A percentile compares a stretch with the other conserved stretches of the same genome.
Conservation (phyloP, 768 basidiomycete genomes). For the Auriscalpium orientale region DNA sequence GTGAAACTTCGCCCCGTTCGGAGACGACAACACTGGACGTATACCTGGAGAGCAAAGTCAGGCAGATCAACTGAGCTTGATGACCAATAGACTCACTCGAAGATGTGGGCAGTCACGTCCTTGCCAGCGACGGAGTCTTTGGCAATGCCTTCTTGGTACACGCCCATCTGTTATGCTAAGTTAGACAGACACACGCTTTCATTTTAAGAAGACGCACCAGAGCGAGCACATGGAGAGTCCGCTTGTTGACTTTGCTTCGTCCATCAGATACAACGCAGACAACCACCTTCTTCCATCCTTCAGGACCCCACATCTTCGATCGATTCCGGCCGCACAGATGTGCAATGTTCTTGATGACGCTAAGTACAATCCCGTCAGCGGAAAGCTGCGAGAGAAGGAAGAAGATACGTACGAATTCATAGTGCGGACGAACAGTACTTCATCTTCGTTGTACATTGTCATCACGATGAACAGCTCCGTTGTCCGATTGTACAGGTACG, state of each 20-base stretch:
- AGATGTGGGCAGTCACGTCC: slow-evolving; percentile 90
- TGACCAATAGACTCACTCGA: slow-evolving; percentile 50
- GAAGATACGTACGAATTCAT: slow-evolving; percentile 66
- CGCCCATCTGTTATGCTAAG: slow-evolving; percentile 56
- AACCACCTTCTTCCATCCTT: slow-evolving; percentile 88
- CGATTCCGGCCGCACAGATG: slow-evolving; percentile 63
- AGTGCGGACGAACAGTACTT: slow-evolving; percentile 66
- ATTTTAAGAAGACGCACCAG: slow-evolving; percentile 39
- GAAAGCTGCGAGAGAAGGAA: not conserved
- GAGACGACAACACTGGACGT: slow-evolving; percentile 75
- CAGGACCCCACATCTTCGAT: slow-evolving; percentile 79
- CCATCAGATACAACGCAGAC: slow-evolving; percentile 86
- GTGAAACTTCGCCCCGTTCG: slow-evolving; percentile 71
- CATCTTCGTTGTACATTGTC: slow-evolving; percentile 96
- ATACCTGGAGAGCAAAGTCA: slow-evolving; percentile 37
- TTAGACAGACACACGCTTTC: slow-evolving; percentile 1
- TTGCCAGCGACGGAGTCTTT: slow-evolving; percentile 85
- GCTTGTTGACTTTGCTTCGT: slow-evolving; percentile 80
- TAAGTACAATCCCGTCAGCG: slow-evolving; percentile 19
- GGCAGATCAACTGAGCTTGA: not conserved
- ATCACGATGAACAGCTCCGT: slow-evolving; percentile 94
- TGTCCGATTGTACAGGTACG: slow-evolving; percentile 67
- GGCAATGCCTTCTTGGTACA: slow-evolving; percentile 83
- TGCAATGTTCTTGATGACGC: slow-evolving; percentile 82
- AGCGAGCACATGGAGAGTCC: slow-evolving; percentile 83